Base-by-base conservation (phyloP, 331 rosid genomes). In the Rosa hybrid region DNA sequence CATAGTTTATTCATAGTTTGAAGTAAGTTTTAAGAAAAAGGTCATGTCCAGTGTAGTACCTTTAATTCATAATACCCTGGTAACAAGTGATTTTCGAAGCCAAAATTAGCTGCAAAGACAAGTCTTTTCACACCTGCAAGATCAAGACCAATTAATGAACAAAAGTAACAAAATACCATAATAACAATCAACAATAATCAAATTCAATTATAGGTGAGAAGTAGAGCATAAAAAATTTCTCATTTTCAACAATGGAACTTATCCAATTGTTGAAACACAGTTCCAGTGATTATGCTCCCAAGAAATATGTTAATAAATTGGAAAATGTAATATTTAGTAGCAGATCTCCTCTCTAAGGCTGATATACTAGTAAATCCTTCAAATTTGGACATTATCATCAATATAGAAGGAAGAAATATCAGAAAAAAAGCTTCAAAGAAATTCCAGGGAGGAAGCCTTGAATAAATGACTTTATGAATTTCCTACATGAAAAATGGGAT, bases 391-490 rank as follows among this genome's bases (percentile, higher is more conserved):
- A 95, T 91, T 10, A 87, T 14, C 99, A 95, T 95, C 93, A 95
- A 83, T 81, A 95, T 86, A 21, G 94, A 5, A 7, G 99, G 99
- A 34, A 93, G 87, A 78, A 95, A 90, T 34, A 93, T 87, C 51
- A 95, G 98, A 79, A 95, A 34, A 34, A 95, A 74, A 95, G 80
- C 94, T 95, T 95, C 92, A 95, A 84, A 74, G 90, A 93, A 82
- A 95, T 95, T 74, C 99, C 98, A 5, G 99, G 99, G 82, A 95
- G 99, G 85, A 95, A 93, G 75, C 99, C 99, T 89, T 93, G 97
- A 86, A 95, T 91, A 70, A 95, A 86, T 48, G 92, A 80, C 85
- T 95, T 93, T 44, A 93, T 76, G 82, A 87, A 78, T 51, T 87
- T 83, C 79, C 99, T 95, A 92, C 84, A 88, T 63, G 69, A 65